A percentile compares a stretch with the other conserved stretches of the same genome.
Evolutionary conservation across 495 filamentous ascomycete species (phyloP).

Genomic region (Amphirosellinia nigrospora): DNA sequence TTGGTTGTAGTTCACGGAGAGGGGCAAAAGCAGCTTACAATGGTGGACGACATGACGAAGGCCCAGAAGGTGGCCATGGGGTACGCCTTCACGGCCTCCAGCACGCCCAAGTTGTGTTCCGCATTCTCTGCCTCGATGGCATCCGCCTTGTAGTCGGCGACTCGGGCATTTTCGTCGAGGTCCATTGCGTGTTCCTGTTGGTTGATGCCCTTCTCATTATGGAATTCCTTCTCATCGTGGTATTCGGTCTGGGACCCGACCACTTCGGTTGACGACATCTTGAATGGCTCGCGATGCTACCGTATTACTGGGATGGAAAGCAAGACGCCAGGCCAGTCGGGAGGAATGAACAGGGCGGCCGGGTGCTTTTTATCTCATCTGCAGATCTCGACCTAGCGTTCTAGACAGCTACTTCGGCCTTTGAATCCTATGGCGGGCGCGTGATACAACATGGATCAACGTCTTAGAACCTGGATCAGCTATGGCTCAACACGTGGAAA

Average conservation of each 20-base stretch:
- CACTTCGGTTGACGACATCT: constrained; percentile 9
- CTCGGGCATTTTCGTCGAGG: constrained; percentile 49
- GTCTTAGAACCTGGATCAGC: background rate
- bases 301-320: constrained; percentile 1
- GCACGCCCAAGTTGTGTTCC: constrained; percentile 55
- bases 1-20: constrained; percentile 14
- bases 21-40: constrained; percentile 46
- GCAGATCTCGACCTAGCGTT: background rate
- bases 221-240: background rate
- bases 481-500: background rate
- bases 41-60: constrained; percentile 59
- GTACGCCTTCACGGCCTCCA: constrained; percentile 55
- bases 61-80: constrained; percentile 57
- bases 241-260: background rate
- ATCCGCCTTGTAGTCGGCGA: constrained; percentile 42
- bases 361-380: background rate
- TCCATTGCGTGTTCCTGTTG: constrained; percentile 45
- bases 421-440: background rate
- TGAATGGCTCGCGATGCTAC: constrained; percentile 4
- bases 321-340: constrained; percentile 2
- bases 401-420: constrained; percentile 2
- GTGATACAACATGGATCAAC: background rate
- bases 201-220: constrained; percentile 6
- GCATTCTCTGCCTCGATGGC: constrained; percentile 53
- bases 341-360: background rate